A percentile compares a stretch with the other conserved stretches of the same genome.
Conservation (phyloP, 129 eudicot species). For the Tagetes patula region DNA sequence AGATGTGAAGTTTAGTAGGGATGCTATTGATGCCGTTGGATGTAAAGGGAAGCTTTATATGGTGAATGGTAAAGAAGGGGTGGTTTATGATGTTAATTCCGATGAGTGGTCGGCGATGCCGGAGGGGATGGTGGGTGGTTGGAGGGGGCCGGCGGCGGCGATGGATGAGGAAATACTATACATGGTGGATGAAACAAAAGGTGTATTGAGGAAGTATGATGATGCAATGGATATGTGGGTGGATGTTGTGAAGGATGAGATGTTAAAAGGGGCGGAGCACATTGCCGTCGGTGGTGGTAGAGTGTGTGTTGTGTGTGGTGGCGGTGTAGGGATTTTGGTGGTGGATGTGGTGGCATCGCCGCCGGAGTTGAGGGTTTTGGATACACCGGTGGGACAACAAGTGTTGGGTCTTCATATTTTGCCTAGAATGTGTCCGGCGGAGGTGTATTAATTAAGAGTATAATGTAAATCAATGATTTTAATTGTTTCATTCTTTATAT, state of each 20-base stretch:
- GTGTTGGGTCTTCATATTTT: constrained; percentile 56
- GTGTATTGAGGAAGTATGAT: constrained; percentile 52
- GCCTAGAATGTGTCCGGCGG: constrained; percentile 59
- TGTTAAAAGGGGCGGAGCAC: constrained; percentile 56
- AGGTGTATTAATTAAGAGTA: constrained; percentile 1
- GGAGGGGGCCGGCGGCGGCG: constrained; percentile 92
- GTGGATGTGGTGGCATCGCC: constrained; percentile 58
- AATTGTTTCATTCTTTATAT: neutral
- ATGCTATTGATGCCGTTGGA: constrained; percentile 78
- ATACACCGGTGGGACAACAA: constrained; percentile 53
- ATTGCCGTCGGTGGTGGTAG: constrained; percentile 65
- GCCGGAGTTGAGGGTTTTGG: constrained; percentile 48
- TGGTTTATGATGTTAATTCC: constrained; percentile 47
- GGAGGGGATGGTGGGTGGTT: constrained; percentile 67
- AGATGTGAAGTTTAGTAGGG: constrained; percentile 62
- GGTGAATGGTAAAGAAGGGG: constrained; percentile 80
- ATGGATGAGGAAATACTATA: constrained; percentile 62
- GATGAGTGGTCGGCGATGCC: constrained; percentile 67
- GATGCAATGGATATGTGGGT: constrained; percentile 48
- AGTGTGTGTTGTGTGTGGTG: constrained; percentile 60
- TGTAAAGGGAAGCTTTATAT: constrained; percentile 58
- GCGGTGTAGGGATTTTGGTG: constrained; percentile 58
- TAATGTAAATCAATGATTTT: neutral
- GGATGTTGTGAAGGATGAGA: constrained; percentile 39
- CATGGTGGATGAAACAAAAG: constrained; percentile 57